phyloP scores from a whole-genome alignment of 2,329 filamentous ascomycete genomes.

The Volutella citrinella region DNA sequence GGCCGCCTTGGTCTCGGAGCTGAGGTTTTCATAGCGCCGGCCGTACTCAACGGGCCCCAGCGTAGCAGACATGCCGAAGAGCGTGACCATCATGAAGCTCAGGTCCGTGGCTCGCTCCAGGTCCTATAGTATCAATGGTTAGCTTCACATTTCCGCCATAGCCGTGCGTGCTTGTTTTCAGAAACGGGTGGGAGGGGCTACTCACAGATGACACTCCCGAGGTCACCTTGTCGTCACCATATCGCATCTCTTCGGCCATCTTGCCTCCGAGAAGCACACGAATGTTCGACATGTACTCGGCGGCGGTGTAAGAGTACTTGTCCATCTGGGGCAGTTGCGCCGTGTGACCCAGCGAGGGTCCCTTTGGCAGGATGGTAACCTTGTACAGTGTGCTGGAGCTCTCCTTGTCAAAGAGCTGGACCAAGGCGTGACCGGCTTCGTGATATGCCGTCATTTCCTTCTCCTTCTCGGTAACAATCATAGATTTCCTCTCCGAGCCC shows the following conservation, averaged over 20 bases:
- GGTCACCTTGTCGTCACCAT: conserved; percentile 86
- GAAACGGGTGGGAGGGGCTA: conserved; percentile 14
- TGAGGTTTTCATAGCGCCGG: conserved; percentile 76
- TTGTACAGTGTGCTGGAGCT: conserved; percentile 83
- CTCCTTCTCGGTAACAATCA: conserved; percentile 88
- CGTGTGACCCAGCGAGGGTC: conserved; percentile 81
- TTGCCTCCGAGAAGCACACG: conserved; percentile 83
- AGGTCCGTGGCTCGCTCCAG: conserved; percentile 77
- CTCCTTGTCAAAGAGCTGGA: conserved; percentile 74
- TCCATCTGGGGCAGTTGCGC: conserved; percentile 88
- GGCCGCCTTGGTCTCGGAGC: conserved; percentile 77
- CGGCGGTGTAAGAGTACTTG: conserved; percentile 83
- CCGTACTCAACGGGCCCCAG: conserved; percentile 89
- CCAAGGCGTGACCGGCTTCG: conserved; percentile 91
- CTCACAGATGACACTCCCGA: conserved; percentile 78
- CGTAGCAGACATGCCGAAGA: conserved; percentile 82
- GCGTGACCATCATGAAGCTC: conserved; percentile 84
- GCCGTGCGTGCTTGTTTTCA: too few relatives aligned
- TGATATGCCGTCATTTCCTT: conserved; percentile 96
- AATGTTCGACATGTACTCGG: conserved; percentile 77
- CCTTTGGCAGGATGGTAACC: conserved; percentile 92
- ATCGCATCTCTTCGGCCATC: conserved; percentile 87
- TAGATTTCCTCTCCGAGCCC: conserved; percentile 87
- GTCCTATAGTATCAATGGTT: conserved; percentile 55
- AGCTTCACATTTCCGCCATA: conserved; percentile 12